Evolutionary conservation across 2,329 filamentous ascomycete species (phyloP).

Genomic region (Zasmidium cellare): DNA sequence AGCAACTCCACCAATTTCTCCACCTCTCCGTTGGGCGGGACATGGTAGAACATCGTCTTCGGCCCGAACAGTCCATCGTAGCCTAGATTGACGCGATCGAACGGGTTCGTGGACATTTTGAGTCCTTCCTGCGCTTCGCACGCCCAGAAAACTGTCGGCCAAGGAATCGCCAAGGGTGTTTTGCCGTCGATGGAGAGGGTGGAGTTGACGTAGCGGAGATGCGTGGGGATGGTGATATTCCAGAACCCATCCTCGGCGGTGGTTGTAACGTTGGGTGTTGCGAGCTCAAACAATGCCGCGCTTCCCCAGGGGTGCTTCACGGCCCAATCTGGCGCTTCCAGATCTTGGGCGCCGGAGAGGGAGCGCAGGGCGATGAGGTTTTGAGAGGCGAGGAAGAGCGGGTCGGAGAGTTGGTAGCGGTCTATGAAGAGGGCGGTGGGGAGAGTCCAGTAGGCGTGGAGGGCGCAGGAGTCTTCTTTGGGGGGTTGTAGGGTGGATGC

Average conservation of each 20-base stretch:
- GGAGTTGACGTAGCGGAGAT: slow-evolving; percentile 72
- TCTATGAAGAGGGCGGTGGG: slow-evolving; percentile 82
- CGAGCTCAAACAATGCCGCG: slow-evolving; percentile 72
- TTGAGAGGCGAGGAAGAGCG: slow-evolving; percentile 76
- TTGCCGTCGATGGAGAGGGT: slow-evolving; percentile 28
- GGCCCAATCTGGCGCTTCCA: slow-evolving; percentile 86
- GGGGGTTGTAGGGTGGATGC: slow-evolving; percentile 50
- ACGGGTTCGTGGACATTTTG: slow-evolving; percentile 75
- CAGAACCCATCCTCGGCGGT: slow-evolving; percentile 40
- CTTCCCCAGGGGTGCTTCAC: slow-evolving; percentile 73
- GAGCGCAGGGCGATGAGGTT: slow-evolving; percentile 70
- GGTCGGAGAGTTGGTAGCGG: slow-evolving; percentile 77
- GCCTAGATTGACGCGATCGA: slow-evolving; percentile 80
- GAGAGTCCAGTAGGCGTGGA: slow-evolving; percentile 80
- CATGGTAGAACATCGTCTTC: slow-evolving; percentile 80
- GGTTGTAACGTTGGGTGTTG: slow-evolving; percentile 34
- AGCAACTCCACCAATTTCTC: slow-evolving; percentile 23
- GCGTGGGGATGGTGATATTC: slow-evolving; percentile 74
- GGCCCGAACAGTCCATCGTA: slow-evolving; percentile 79
- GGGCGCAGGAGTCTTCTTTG: slow-evolving; percentile 60
- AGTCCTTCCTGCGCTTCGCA: slow-evolving; percentile 67
- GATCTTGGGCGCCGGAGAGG: slow-evolving; percentile 75
- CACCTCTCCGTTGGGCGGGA: slow-evolving; percentile 34
- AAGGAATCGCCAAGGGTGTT: slow-evolving; percentile 53
- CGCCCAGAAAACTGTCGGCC: slow-evolving; percentile 87